Evolutionary conservation across 2,329 filamentous ascomycete species (phyloP).

Genomic region (Fusarium sp.): DNA sequence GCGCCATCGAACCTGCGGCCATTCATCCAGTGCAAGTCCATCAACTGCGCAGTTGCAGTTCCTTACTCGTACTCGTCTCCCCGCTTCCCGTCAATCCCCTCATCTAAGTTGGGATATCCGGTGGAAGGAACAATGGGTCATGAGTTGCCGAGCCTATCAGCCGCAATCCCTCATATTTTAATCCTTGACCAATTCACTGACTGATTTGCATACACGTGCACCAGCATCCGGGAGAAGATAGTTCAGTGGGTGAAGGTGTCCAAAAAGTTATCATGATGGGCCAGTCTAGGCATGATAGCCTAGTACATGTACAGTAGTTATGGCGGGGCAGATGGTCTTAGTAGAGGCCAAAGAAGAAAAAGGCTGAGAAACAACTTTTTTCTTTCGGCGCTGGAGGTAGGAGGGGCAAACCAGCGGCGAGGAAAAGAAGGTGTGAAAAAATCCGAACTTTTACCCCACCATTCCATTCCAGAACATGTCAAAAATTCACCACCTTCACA

Average conservation of each 20-base stretch:
- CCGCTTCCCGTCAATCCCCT: slow-evolving; percentile 22
- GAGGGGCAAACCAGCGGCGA: slow-evolving; percentile 7
- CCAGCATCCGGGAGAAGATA: slow-evolving; percentile 24
- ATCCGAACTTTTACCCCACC: slow-evolving; percentile 38
- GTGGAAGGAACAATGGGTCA: slow-evolving; percentile 18
- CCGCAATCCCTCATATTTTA: slow-evolving; percentile 17
- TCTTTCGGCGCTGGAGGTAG: background rate
- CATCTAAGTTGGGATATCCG: slow-evolving; percentile 21
- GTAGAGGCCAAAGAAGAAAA: background rate
- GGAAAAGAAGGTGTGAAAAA: slow-evolving; percentile 3
- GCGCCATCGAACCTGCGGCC: slow-evolving; percentile 41
- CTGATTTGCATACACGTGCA: slow-evolving; percentile 45
- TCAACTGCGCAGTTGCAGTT: background rate
- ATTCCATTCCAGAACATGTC: slow-evolving; percentile 19
- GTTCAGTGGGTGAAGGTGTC: slow-evolving; percentile 12
- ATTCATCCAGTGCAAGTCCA: background rate
- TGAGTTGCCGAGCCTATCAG: slow-evolving; percentile 37
- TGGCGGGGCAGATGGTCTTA: slow-evolving; percentile 30
- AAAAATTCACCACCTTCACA: slow-evolving; percentile 28
- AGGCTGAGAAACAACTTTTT: slow-evolving; percentile 7
- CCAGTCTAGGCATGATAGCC: slow-evolving; percentile 25
- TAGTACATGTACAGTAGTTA: slow-evolving; percentile 20
- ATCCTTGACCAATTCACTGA: slow-evolving; percentile 44
- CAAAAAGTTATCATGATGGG: slow-evolving; percentile 28
- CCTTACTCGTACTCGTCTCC: slow-evolving; percentile 33